A percentile compares a stretch with the other conserved stretches of the same genome.
Evolutionary conservation across 2,329 filamentous ascomycete species (phyloP).

Genomic region (Scolecobasidium constrictum): DNA sequence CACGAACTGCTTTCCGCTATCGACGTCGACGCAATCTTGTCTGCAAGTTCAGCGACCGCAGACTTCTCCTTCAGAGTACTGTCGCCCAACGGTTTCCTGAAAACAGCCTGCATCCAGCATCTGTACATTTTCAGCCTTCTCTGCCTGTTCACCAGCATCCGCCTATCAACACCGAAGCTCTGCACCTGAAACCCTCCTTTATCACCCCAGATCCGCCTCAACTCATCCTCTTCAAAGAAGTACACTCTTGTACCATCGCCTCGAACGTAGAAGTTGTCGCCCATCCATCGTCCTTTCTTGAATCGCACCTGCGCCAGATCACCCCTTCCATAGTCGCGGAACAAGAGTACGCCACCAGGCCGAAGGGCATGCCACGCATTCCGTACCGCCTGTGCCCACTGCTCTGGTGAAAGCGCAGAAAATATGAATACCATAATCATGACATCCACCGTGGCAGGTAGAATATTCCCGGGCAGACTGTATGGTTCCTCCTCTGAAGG

Average conservation of each 20-base stretch:
- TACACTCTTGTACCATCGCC: slow-evolving; percentile 95
- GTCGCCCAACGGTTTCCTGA: slow-evolving; percentile 54
- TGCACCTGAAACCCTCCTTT: slow-evolving; percentile 14
- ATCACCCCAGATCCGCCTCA: slow-evolving; percentile 65
- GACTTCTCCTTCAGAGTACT: too few species aligned
- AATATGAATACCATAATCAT: slow-evolving; percentile 97
- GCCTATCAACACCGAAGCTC: not conserved
- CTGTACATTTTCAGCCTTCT: slow-evolving; percentile 87
- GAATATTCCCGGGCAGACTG: slow-evolving; percentile 61
- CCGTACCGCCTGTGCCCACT: slow-evolving; percentile 72
- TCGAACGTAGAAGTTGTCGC: slow-evolving; percentile 94
- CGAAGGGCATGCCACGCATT: slow-evolving; percentile 80
- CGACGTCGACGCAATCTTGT: too few species aligned
- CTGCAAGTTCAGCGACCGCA: too few species aligned
- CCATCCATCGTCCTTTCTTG: slow-evolving; percentile 86
- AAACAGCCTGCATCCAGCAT: slow-evolving; percentile 85
- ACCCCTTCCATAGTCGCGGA: slow-evolving; percentile 91
- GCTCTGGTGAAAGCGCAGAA: slow-evolving; percentile 72
- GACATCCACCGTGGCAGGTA: slow-evolving; percentile 74
- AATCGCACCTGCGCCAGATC: slow-evolving; percentile 95
- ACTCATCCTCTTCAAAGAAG: slow-evolving; percentile 84
- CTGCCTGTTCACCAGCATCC: not conserved
- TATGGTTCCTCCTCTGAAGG: slow-evolving; percentile 36
- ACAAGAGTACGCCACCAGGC: slow-evolving; percentile 84
- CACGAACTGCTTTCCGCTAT: too few species aligned